Evolutionary conservation across 2,329 filamentous ascomycete species (phyloP).

Genomic region (Exserohilum turcica): DNA sequence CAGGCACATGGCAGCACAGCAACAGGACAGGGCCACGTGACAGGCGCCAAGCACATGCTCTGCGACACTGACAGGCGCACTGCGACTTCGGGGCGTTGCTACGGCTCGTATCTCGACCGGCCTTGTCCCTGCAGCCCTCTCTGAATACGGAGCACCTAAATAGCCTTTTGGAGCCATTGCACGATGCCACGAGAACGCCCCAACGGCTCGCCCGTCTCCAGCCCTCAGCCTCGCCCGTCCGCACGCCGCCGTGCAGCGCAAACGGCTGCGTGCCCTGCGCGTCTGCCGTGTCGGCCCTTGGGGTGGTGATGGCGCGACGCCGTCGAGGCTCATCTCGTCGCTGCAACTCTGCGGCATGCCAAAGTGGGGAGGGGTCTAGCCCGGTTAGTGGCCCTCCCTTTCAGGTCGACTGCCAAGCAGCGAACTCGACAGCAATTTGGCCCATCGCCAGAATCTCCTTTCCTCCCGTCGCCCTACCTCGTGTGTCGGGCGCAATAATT

Average conservation of each 20-base stretch:
- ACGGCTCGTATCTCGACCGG: neutral
- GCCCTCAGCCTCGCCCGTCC: neutral
- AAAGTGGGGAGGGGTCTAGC: constrained; percentile 8
- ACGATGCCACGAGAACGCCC: neutral
- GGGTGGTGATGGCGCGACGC: neutral
- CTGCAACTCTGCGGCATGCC: neutral
- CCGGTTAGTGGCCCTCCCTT: constrained; percentile 19
- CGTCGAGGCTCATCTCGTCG: neutral
- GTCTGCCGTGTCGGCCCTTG: neutral
- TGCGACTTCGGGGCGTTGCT: constrained; percentile 6
- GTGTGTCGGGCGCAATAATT: constrained; percentile 15
- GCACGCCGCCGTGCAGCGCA: neutral
- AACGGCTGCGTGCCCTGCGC: neutral
- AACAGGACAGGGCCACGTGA: neutral
- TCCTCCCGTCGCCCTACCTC: constrained; percentile 20
- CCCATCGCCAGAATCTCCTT: constrained; percentile 30
- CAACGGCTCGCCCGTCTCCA: neutral
- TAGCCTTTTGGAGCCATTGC: neutral
- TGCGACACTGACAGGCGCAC: neutral
- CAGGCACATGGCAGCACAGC: neutral
- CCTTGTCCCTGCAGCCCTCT: constrained; percentile 2
- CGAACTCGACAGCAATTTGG: constrained; percentile 29
- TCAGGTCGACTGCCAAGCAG: constrained; percentile 26
- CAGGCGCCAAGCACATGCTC: neutral
- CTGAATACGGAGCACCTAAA: neutral